These are phyloP conservation scores for Hyaloperonospora brassicae DNA, from an alignment of 352 stramenopile genomes.

Conservation along the genomic window DNA sequence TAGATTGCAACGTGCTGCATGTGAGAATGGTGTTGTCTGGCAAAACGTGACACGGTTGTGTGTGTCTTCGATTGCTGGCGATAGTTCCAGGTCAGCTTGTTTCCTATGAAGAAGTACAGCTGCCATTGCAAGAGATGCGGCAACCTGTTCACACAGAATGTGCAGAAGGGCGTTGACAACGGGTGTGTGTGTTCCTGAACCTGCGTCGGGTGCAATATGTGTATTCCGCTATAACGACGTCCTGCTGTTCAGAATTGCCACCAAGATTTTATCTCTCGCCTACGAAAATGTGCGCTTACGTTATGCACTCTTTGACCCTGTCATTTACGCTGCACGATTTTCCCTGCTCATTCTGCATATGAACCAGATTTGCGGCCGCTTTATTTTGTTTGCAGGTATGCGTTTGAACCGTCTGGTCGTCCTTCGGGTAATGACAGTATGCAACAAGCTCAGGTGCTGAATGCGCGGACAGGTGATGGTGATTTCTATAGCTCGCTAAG, in stretches of 20 bases:
- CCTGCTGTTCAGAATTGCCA: slow-evolving; percentile 51
- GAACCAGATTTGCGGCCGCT: slow-evolving; percentile 64
- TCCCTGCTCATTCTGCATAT: slow-evolving; percentile 11
- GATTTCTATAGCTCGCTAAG: slow-evolving; percentile 85
- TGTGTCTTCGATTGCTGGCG: slow-evolving; percentile 3
- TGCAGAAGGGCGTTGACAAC: slow-evolving; percentile 85
- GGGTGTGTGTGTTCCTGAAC: slow-evolving; percentile 34
- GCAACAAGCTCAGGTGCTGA: slow-evolving; percentile 1
- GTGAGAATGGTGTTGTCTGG: not conserved
- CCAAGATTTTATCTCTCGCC: slow-evolving; percentile 77
- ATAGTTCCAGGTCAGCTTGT: slow-evolving; percentile 81
- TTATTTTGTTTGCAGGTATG: slow-evolving; percentile 75
- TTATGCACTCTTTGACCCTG: not conserved
- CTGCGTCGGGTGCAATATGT: too few species aligned
- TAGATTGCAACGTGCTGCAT: not conserved
- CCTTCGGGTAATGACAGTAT: not conserved
- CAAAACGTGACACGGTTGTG: slow-evolving; percentile 1
- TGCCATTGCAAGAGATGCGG: slow-evolving; percentile 62
- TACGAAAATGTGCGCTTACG: slow-evolving; percentile 66
- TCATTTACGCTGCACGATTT: not conserved
- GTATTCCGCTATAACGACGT: not conserved
- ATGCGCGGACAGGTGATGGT: slow-evolving; percentile 47
- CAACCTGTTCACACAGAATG: slow-evolving; percentile 59
- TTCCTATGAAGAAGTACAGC: slow-evolving; percentile 77
- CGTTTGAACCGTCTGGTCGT: not conserved